Evolutionary conservation across 2,329 filamentous ascomycete species (phyloP), one percentile per base, ranked within the genome.

Genomic region (Cryphonectria parasitica): DNA sequence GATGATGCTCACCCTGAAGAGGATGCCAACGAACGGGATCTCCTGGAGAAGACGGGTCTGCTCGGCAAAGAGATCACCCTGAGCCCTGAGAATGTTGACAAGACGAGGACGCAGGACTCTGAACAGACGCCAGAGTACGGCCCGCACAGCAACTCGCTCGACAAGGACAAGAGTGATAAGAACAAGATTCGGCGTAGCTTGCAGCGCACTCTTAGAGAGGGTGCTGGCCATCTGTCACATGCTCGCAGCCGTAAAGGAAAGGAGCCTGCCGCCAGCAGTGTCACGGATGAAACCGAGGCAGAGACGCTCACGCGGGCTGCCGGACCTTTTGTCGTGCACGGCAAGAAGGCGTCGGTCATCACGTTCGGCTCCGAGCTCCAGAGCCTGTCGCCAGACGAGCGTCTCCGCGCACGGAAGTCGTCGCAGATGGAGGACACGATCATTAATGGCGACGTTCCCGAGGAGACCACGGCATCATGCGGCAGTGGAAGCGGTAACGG

Each of bases 291-390:
- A 73, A 76, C 87, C 82, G 83, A 92, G 78, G 72, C 77, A 52
- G 92, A 93, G 75, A 90, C 92, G 15, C 85, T 99, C 17, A 85
- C 92, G 8, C 90, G 96, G 64, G 91, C 92, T 17, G 89, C 92
- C 17, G 94, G 94, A 6, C 97, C 93, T 76, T 99, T 99, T 79
- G 97, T 96, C 4, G 91, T 99, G 4, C 96, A 99, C 77, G 95
- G 96, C 72, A 99, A 98, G 84, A 98, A 99, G 81, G 96, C 96
- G 2, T 97, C 94, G 0, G 93, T 99, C 69, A 93, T 99, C 75
- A 97, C 93, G n/a, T 97, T 99, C 78, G 94, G 95, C 11, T 90
- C 91, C n/a, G 95, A 97, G 75, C 90, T 97, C 83, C 91, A 95
- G 76, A 91, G 88, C 71, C 89, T 95, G 81, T 87, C 91, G 0